phyloP scores from a whole-genome alignment of 192 early-diverging fungal genomes.

The Geranomyces variabilis region DNA sequence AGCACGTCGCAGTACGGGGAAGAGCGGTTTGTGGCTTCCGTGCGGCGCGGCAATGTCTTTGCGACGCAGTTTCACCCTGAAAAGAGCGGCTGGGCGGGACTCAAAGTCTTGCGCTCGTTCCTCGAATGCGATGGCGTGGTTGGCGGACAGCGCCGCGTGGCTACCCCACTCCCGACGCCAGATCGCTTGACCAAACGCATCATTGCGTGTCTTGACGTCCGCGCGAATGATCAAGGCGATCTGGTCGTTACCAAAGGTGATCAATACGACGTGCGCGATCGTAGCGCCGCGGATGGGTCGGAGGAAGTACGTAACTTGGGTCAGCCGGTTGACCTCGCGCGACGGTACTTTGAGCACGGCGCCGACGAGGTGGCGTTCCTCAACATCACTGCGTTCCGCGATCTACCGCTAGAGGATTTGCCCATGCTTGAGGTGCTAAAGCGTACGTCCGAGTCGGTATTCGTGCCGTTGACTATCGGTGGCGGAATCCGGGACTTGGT shows the following conservation, averaged over 20 bases:
- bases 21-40: constrained; percentile 81
- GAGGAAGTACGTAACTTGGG: constrained; percentile 92
- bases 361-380: constrained; percentile 98
- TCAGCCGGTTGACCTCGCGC: constrained; percentile 93
- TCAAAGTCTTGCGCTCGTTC: constrained; percentile 81
- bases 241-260: constrained; percentile 99
- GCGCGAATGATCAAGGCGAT: constrained; percentile 95
- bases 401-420: constrained; percentile 83
- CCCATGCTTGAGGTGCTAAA: constrained; percentile 96
- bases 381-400: constrained; percentile 98
- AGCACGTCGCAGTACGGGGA: constrained; percentile 87
- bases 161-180: background rate
- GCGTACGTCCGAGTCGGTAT: constrained; percentile 84
- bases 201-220: constrained; percentile 96
- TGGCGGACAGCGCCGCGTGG: background rate
- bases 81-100: constrained; percentile 90
- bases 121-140: constrained; percentile 50
- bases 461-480: constrained; percentile 99
- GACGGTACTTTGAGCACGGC: constrained; percentile 90
- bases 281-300: constrained; percentile 37
- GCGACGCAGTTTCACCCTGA: constrained; percentile 99
- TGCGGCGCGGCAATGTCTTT: constrained; percentile 86
- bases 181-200: constrained; percentile 85
- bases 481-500: constrained; percentile 94
- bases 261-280: constrained; percentile 97